Evolutionary conservation across 108 stramenopile species (phyloP).

Genomic region (Discostella stelligeroides): DNA sequence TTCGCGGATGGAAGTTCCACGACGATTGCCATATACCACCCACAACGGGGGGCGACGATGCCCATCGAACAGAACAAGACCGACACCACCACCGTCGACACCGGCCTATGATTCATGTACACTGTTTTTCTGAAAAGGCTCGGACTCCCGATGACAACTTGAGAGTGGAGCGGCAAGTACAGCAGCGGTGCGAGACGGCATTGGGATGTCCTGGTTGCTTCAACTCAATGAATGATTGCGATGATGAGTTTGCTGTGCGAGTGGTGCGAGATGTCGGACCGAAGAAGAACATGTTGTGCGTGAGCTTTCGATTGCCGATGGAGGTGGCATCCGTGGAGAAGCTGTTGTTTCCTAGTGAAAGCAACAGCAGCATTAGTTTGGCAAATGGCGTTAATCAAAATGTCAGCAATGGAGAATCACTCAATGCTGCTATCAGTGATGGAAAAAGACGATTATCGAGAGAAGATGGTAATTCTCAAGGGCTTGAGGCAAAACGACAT

Average conservation of each 20-base stretch:
- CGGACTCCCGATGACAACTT: slow-evolving; percentile 29
- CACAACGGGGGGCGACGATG: background rate
- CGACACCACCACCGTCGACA: background rate
- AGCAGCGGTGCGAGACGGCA: slow-evolving; percentile 63
- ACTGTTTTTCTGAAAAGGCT: slow-evolving; percentile 81
- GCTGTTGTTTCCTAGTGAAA: background rate
- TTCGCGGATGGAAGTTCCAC: slow-evolving; percentile 71
- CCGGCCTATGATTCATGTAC: slow-evolving; percentile 74
- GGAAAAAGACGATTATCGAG: too few relatives aligned
- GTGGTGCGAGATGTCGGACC: slow-evolving; percentile 83
- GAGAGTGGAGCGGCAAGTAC: slow-evolving; percentile 42
- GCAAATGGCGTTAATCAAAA: too few relatives aligned
- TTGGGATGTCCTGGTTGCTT: slow-evolving; percentile 69
- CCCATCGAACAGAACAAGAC: background rate
- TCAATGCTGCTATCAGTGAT: too few relatives aligned
- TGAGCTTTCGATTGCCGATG: slow-evolving; percentile 71
- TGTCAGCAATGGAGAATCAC: background rate
- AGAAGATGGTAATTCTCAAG: too few relatives aligned
- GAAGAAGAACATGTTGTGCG: slow-evolving; percentile 87
- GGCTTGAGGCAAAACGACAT: too few relatives aligned
- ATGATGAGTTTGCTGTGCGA: slow-evolving; percentile 47
- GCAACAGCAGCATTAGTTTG: too few relatives aligned
- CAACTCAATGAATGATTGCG: background rate
- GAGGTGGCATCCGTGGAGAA: slow-evolving; percentile 47
- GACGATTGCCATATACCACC: background rate